phyloP scores from a whole-genome alignment of 768 basidiomycete species.

The Russula compacta region DNA sequence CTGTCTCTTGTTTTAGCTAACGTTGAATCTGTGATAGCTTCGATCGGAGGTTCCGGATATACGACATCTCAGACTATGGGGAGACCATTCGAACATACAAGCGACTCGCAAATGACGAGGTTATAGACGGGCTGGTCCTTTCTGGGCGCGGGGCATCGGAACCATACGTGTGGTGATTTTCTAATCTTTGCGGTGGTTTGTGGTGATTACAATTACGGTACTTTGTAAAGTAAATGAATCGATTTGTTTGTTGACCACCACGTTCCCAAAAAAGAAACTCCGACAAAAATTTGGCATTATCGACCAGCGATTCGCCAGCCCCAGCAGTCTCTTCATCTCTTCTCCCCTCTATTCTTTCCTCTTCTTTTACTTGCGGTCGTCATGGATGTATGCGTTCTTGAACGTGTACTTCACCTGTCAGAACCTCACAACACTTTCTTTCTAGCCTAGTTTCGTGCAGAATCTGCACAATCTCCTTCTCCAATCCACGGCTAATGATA shows the following conservation, averaged over 20 bases:
- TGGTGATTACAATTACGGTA: background rate
- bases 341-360: background rate
- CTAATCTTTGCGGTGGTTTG: background rate
- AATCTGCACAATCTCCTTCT: conserved; percentile 77
- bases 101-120: conserved; percentile 59
- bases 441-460: conserved; percentile 65
- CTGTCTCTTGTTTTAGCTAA: background rate
- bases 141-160: conserved; percentile 38
- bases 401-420: background rate
- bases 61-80: conserved; percentile 79
- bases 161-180: conserved; percentile 4
- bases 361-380: background rate
- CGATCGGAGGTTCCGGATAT: conserved; percentile 85
- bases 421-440: background rate
- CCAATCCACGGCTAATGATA: conserved; percentile 84
- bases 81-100: conserved; percentile 90
- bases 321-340: conserved; percentile 10
- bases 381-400: conserved; percentile 42
- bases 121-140: conserved; percentile 56
- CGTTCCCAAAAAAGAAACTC: conserved; percentile 36
- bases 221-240: background rate
- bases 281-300: conserved; percentile 46
- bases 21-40: conserved; percentile 42
- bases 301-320: conserved; percentile 20
- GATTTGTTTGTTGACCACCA: too few species aligned